A percentile compares a stretch with the other conserved stretches of the same genome.
phyloP scores from a whole-genome alignment of 192 early-diverging fungal species.

The Rhizophagus clarus region DNA sequence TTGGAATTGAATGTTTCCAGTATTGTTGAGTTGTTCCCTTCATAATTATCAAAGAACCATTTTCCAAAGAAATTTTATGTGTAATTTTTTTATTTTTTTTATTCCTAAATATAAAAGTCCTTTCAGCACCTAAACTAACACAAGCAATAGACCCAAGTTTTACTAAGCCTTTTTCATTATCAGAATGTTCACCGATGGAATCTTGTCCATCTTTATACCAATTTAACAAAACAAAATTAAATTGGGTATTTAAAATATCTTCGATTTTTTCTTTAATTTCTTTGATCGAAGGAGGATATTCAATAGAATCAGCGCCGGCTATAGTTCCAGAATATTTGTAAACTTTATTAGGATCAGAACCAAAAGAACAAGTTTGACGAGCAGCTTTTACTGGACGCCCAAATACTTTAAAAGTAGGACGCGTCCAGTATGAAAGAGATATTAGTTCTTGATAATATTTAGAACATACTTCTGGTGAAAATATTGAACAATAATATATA shows the following conservation, averaged over 20 bases:
- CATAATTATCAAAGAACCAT: slow-evolving; percentile 28
- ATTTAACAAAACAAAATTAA: slow-evolving; percentile 33
- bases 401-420: slow-evolving; percentile 26
- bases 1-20: slow-evolving; percentile 29
- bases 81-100: slow-evolving; percentile 12
- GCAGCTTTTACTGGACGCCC: slow-evolving; percentile 11
- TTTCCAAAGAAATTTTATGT: background rate
- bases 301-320: background rate
- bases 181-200: slow-evolving; percentile 28
- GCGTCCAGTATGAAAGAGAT: slow-evolving; percentile 24
- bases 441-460: slow-evolving; percentile 4
- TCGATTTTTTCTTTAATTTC: slow-evolving; percentile 23
- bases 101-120: slow-evolving; percentile 26
- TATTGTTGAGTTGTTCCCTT: slow-evolving; percentile 24
- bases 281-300: slow-evolving; percentile 8
- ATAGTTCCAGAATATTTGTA: slow-evolving; percentile 26
- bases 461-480: background rate
- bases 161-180: slow-evolving; percentile 19
- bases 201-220: slow-evolving; percentile 30
- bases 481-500: slow-evolving; percentile 10
- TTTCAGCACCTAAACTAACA: slow-evolving; percentile 24
- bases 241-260: slow-evolving; percentile 3
- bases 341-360: slow-evolving; percentile 17
- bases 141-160: slow-evolving; percentile 8
- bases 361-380: slow-evolving; percentile 20